A percentile compares a stretch with the other conserved stretches of the same genome.
These are phyloP conservation scores for Linnemannia schmuckeri DNA, from an alignment of 192 early-diverging fungal species.

Conservation along the genomic window DNA sequence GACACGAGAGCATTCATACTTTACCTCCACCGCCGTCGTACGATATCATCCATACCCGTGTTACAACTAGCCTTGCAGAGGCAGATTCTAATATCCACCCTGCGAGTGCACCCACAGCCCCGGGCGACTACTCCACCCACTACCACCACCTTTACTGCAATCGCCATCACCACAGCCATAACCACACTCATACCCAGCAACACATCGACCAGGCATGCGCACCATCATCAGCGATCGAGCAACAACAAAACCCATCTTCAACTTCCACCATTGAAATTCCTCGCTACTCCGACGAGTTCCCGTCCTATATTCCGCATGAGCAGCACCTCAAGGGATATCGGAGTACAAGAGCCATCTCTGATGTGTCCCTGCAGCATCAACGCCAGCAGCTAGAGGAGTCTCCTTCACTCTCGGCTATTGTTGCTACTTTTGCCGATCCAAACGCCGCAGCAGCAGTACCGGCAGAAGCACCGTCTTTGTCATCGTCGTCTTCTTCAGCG, in stretches of 20 bases:
- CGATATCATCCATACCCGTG: background rate
- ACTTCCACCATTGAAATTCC: background rate
- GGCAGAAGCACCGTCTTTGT: background rate
- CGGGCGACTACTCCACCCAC: background rate
- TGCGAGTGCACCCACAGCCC: background rate
- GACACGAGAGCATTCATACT: background rate
- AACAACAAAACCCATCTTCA: background rate
- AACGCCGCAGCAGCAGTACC: background rate
- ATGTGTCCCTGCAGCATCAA: background rate
- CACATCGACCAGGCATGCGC: background rate
- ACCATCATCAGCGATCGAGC: background rate
- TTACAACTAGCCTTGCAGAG: background rate
- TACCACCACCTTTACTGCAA: background rate
- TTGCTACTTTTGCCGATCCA: background rate
- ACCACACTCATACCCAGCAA: background rate
- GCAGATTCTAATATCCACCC: background rate
- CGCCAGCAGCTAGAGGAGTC: background rate
- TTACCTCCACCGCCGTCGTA: conserved; percentile 19
- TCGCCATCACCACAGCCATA: background rate
- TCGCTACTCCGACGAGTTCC: conserved; percentile 25
- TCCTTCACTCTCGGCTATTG: background rate
- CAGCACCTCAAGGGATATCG: conserved; percentile 9
- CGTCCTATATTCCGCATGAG: conserved; percentile 3
- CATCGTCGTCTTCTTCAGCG: background rate
- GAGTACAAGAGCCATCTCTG: background rate